Base-by-base conservation (phyloP, 768 basidiomycete genomes). In the Polyporus arcularius region DNA sequence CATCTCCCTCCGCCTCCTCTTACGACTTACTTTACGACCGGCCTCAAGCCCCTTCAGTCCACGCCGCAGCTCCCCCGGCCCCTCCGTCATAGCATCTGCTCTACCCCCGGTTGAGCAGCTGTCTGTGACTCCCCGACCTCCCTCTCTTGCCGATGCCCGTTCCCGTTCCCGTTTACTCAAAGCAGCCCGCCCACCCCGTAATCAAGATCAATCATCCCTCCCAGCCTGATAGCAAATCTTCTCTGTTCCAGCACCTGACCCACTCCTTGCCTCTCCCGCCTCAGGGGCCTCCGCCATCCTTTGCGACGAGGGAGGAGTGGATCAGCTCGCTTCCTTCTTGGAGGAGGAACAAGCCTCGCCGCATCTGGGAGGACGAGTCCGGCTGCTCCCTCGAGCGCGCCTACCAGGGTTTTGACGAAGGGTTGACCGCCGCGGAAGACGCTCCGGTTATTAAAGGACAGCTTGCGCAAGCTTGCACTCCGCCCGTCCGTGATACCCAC, bases 361-460 rank as follows among this genome's bases (percentile, higher is more conserved):
- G 83, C 67, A 82, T 85, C 67, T 87, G 84, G 84, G 86, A 86
- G 76, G 82, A 85, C 68, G 82, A 82, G 66, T 66, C 69, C 45
- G 64, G 62, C 56, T 64, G 71, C 55, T 69, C 71, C 57, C 53
- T 53, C 45, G 70, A 66, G 56, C 64, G 57, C 66, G 63, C 67
- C 59, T 72, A 71, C 66, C 83, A 79, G 86, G 81, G 76, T 88
- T 89, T 89, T 90, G 70, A 73, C 61, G 74, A 73, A 75, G 89
- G 88, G 89, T 90, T 90, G 84, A 79, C 82, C 74, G 78, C 75
- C 78, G 86, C 89, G 87, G 85, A 73, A 73, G 84, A 89, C 89
- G 87, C 87, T 78, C 73, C 82, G 71, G 87, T 85, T 78, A 90
- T 89, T 89, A 90, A 91, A 89, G 89, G 89, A 85, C 71, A 82